Percentiles rank a stretch among this genome's conserved stretches.
phyloP scores from a whole-genome alignment of 1,139 yeast species.

The Geotrichum citri-aurantii region DNA sequence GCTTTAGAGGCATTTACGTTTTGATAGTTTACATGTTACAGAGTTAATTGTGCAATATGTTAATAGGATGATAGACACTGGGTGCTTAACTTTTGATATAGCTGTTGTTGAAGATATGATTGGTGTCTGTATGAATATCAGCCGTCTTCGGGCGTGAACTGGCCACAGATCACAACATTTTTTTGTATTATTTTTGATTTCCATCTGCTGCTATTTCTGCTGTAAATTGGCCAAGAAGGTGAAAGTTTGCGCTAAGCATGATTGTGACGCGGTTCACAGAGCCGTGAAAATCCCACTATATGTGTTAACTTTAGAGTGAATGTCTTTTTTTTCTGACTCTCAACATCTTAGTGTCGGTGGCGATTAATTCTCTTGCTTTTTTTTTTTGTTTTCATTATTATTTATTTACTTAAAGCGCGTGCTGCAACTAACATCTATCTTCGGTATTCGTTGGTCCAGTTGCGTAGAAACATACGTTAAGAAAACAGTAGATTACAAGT shows the following conservation, averaged over 20 bases:
- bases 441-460: no score
- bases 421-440: no score
- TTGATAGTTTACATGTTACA: background rate
- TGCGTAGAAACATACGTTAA: no score
- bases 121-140: background rate
- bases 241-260: background rate
- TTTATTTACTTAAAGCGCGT: no score
- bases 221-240: background rate
- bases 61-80: background rate
- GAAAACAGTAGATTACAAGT: no score
- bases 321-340: background rate
- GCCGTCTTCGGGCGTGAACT: background rate
- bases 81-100: background rate
- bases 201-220: background rate
- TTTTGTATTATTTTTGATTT: background rate
- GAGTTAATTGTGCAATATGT: background rate
- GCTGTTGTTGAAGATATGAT: background rate
- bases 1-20: background rate
- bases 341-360: no score
- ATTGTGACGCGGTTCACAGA: background rate
- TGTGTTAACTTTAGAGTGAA: background rate
- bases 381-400: no score
- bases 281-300: background rate
- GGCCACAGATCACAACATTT: background rate
- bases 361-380: no score